Base-by-base conservation (phyloP, 805 yeast species). In the Candida arabinofermentans region DNA sequence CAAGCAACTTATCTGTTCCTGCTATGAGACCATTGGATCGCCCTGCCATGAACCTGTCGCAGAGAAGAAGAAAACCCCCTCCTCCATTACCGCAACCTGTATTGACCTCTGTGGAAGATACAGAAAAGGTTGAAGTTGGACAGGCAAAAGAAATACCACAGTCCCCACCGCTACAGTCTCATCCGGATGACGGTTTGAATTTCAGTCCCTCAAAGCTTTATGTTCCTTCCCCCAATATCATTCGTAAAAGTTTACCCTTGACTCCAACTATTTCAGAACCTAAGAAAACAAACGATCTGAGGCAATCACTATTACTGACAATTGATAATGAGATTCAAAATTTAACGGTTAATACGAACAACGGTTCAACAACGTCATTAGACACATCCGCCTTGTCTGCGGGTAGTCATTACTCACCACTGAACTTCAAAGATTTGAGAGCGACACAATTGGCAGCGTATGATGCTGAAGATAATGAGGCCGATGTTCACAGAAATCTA, bases 31-130 rank as follows among this genome's bases (percentile, higher is more conserved):
- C 32, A 5, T 19, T 29, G n/a, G 32, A 29, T 14, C 17, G 42
- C 14, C 49, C 54, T 4, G 49, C 50, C 3, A 40, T 45, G 2
- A 41, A 50, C 21, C 37, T 54, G 10, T 29, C 46, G 2, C 14
- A 33, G 7, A 37, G 43, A 27, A 47, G 52, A 31, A 40, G 54
- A 32, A 39, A 42, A 18, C 57, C 58, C 8, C 54, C 51, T 6
- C 39, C 37, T 13, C 17, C 37, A 17, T 9, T 29, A 14, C 34
- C 34, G 8, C 36, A 16, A 23, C n/a, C n/a, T n/a, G n/a, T n/a
- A n/a, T n/a, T n/a, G n/a, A n/a, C n/a, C n/a, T n/a, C n/a, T n/a
- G n/a, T n/a, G n/a, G n/a, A n/a, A n/a, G n/a, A n/a, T n/a, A n/a
- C n/a, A n/a, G n/a, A n/a, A n/a, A n/a, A n/a, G n/a, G n/a, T n/a